These are phyloP conservation scores for Malassezia furfur DNA, from an alignment of 1,284 basidiomycete genomes.

Conservation along the genomic window DNA sequence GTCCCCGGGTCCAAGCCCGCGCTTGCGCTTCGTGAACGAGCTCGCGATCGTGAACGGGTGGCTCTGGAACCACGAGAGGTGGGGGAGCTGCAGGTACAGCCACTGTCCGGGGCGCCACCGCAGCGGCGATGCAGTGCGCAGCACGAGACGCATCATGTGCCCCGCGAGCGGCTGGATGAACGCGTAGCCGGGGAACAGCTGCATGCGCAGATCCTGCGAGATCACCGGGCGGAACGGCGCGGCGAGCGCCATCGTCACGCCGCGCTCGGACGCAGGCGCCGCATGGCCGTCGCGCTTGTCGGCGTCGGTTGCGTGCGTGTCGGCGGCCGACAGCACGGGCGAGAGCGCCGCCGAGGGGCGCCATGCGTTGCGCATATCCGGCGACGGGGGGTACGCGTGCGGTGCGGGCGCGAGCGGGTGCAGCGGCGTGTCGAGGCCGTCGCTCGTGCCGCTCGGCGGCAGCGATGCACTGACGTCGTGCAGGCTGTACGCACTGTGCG, in stretches of 20 bases:
- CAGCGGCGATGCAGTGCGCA: conserved; percentile 54
- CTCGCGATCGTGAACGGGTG: conserved; percentile 71
- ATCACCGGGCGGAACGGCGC: conserved; percentile 28
- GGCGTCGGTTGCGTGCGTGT: not conserved
- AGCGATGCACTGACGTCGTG: not conserved
- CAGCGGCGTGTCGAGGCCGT: not conserved
- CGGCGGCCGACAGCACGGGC: not conserved
- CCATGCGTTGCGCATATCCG: not conserved
- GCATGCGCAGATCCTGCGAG: conserved; percentile 32
- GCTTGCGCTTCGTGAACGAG: conserved; percentile 25
- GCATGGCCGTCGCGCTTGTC: not conserved
- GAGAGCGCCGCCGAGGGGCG: not conserved
- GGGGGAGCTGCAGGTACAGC: conserved; percentile 64
- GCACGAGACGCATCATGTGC: conserved; percentile 63
- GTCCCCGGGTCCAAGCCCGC: conserved; percentile 8
- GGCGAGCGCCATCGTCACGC: not conserved
- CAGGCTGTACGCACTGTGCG: not conserved
- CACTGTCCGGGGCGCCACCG: conserved; percentile 70
- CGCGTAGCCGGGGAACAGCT: conserved; percentile 57
- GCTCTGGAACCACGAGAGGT: conserved; percentile 59
- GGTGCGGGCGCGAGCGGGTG: not conserved
- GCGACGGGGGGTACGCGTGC: not conserved
- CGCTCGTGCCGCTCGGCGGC: not conserved
- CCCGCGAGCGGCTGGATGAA: conserved; percentile 70
- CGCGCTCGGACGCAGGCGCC: not conserved